phyloP scores from a whole-genome alignment of 805 yeast genomes.

The Kuraishia ogatae region DNA sequence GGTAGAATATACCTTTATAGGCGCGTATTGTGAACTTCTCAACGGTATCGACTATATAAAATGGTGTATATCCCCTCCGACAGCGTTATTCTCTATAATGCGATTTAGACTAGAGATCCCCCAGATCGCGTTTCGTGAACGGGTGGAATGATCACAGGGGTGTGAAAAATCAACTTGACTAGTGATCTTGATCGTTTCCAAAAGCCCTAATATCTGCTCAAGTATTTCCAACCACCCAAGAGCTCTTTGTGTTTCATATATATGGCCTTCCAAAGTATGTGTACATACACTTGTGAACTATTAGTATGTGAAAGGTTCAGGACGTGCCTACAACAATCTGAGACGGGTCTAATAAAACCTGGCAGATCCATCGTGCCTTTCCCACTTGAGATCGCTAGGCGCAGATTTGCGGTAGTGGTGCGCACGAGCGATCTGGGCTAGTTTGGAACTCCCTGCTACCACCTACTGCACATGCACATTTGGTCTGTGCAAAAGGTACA shows the following conservation, averaged over 20 bases:
- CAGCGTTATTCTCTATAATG: too few relatives aligned
- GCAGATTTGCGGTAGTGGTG: not conserved
- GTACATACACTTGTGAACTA: too few relatives aligned
- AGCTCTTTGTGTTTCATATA: not conserved
- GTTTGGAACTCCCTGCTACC: not conserved
- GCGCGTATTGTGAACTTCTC: too few relatives aligned
- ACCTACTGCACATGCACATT: not conserved
- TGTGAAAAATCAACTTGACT: not conserved
- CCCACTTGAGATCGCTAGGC: not conserved
- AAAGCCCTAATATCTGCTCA: not conserved
- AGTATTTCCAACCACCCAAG: not conserved
- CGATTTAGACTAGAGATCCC: not conserved
- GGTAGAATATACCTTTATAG: too few relatives aligned
- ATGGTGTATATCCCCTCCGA: not conserved
- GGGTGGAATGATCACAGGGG: not conserved
- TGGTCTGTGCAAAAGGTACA: too few relatives aligned
- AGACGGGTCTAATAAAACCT: not conserved
- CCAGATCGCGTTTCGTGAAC: not conserved
- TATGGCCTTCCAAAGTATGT: not conserved
- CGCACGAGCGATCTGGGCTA: not conserved
- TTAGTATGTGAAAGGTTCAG: not conserved
- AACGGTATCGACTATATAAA: not conserved
- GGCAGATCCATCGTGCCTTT: not conserved
- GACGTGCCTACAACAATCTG: not conserved
- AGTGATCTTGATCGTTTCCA: not conserved